phyloP scores from a whole-genome alignment of 768 basidiomycete genomes.

The Suillus variegatus region DNA sequence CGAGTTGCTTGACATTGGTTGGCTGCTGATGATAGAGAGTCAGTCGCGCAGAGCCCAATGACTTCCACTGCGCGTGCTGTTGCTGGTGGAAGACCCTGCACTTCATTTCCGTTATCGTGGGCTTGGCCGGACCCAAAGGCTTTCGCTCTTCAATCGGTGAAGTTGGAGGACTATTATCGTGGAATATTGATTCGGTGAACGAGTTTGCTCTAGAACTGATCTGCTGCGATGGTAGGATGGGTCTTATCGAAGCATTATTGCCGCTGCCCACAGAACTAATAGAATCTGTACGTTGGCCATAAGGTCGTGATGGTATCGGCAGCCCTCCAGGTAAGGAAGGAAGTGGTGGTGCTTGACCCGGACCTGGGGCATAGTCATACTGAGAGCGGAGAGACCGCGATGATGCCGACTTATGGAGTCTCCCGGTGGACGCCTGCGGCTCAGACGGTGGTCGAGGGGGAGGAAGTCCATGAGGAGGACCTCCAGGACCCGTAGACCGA shows the following conservation, averaged over 20 bases:
- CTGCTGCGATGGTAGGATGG: slow-evolving; percentile 66
- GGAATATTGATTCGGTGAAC: slow-evolving; percentile 51
- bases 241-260: slow-evolving; percentile 43
- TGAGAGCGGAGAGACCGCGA: slow-evolving; percentile 59
- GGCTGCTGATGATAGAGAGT: slow-evolving; percentile 85
- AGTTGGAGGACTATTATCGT: slow-evolving; percentile 80
- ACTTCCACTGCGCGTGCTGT: slow-evolving; percentile 97
- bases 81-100: slow-evolving; percentile 98
- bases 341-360: slow-evolving; percentile 35
- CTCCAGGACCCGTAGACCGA: slow-evolving; percentile 15
- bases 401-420: slow-evolving; percentile 55
- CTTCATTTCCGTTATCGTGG: slow-evolving; percentile 87
- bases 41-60: slow-evolving; percentile 83
- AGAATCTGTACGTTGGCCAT: slow-evolving; percentile 23
- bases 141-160: slow-evolving; percentile 69
- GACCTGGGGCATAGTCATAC: slow-evolving; percentile 40
- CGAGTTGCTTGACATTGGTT: slow-evolving; percentile 92
- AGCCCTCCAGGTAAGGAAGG: slow-evolving; percentile 39
- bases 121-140: slow-evolving; percentile 67
- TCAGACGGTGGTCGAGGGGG: slow-evolving; percentile 51
- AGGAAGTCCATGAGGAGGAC: slow-evolving; percentile 22
- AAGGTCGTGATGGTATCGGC: slow-evolving; percentile 29
- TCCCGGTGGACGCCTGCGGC: slow-evolving; percentile 30
- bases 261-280: slow-evolving; percentile 9
- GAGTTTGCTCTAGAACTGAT: slow-evolving; percentile 53